Evolutionary conservation across 176 grass and related monocot genomes (phyloP), one percentile per base, ranked within the genome.

Genomic region (Triticum dicoccoides): DNA sequence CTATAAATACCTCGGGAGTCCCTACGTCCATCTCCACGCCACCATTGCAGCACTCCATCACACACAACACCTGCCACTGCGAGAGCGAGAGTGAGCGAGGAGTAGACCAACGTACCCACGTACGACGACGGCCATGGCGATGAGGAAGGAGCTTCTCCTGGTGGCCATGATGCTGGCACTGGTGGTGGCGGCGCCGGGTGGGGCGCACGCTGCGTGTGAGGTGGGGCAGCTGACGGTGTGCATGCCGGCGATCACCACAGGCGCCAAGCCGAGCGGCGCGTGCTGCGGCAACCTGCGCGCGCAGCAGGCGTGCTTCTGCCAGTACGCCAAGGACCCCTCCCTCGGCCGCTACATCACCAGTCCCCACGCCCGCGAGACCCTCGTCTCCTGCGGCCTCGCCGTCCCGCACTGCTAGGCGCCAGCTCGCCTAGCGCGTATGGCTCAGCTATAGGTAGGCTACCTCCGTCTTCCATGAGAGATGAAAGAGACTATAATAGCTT

Each of bases 271-370:
- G 18, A 47, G 44, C 3, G 3, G 45, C 77, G 44, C 4, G 82
- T 89, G 88, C 88, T 89, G 88, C 88, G 8, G 45, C 33, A 67
- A 4, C 69, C 44, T 89, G 21, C 79, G 7, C 69, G 61, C 83
- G 45, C 83, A 85, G 70, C 69, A 69, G 88, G 35, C 44, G 0
- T 89, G 88, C 69, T 77, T 89, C 69, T 89, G 88, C 88, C 25
- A 76, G 83, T 89, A 17, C 78, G 83, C 78, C 61, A 81, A 37
- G 77, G 56, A 89, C 77, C 88, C 88, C 0, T 0, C 24, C 0
- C 76, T 76, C 62, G 37, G 6, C 0, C 0, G 0, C 39, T 90
- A 90, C 79, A 9, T 86, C 88, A 33, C 0, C 51, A 82, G 78
- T 63, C 83, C 83, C 21, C 62, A 71, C 78, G 78, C 88, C 0